Conservation (phyloP, 1,284 basidiomycete genomes). For the Phellopilus nigrolimitatus region DNA sequence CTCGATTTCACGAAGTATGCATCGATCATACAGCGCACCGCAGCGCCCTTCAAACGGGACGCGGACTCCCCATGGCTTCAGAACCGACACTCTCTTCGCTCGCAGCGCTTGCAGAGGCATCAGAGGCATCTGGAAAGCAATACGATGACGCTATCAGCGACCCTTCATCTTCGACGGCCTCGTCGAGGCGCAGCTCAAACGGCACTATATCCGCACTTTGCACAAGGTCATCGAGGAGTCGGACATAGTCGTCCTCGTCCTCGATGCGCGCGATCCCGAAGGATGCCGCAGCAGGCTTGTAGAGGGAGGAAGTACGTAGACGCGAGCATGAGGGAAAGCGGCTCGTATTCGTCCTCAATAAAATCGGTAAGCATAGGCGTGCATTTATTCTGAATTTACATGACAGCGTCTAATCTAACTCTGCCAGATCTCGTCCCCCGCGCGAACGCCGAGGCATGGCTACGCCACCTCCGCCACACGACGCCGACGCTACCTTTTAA, state of each 20-base stretch:
- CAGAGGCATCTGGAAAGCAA: slow-evolving; percentile 29
- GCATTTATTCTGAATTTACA: slow-evolving; percentile 15
- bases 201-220: slow-evolving; percentile 69
- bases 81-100: slow-evolving; percentile 65
- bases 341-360: slow-evolving; percentile 87
- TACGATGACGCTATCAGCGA: slow-evolving; percentile 27
- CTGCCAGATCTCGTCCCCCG: slow-evolving; percentile 81
- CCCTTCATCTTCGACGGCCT: slow-evolving; percentile 27
- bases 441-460: slow-evolving; percentile 87
- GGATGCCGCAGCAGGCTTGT: slow-evolving; percentile 84
- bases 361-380: slow-evolving; percentile 65
- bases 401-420: no score
- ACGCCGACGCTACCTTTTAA: slow-evolving; percentile 95
- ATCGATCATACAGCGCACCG: slow-evolving; percentile 23
- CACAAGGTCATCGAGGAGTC: slow-evolving; percentile 92
- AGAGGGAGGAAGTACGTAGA: slow-evolving; percentile 84
- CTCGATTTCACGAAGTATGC: no score
- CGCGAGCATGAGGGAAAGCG: slow-evolving; percentile 84
- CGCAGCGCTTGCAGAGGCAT: slow-evolving; percentile 40
- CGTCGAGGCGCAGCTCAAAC: slow-evolving; percentile 57
- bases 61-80: slow-evolving; percentile 66
- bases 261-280: slow-evolving; percentile 91
- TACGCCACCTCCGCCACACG: slow-evolving; percentile 84
- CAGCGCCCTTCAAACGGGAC: slow-evolving; percentile 31
- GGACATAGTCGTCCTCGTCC: slow-evolving; percentile 84